Base-by-base conservation (phyloP, 202 grass and related monocot genomes). In the Schoenoplectus triqueter region DNA sequence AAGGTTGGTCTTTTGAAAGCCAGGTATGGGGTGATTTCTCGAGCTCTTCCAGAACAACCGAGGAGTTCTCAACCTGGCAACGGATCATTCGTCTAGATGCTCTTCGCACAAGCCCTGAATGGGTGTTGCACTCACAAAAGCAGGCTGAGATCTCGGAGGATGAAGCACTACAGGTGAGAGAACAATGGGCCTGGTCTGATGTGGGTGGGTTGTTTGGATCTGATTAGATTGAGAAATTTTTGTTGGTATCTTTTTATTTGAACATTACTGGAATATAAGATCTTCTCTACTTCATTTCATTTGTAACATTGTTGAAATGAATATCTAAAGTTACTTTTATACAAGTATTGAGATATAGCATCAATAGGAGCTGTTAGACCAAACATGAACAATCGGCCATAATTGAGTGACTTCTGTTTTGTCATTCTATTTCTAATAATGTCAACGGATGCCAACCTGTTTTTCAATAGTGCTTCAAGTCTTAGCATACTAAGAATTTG, bases 21-120 rank as follows among this genome's bases (percentile, higher is more conserved):
- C 63, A 83, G 81, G 65, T 71, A 55, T 18, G 64, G 71, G 81
- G 52, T 56, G 91, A 92, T 76, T 84, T 92, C 86, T 89, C 84
- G 3, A 89, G 50, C 84, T 92, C 84, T 77, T 92, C 80, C 63
- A 90, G 84, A 83, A 95, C 91, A 46, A 69, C 85, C 0, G 95
- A 98, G 81, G 91, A 98, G 80, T 94, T 95, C 0, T 17, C 87
- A 17, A 94, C 90, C 60, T 98, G 95, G 93, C 91, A 98, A 60
- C 91, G 91, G 19, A 98, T 98, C 52, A 98, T 98, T 69, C 91
- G 88, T 89, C 74, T 98, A 62, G 95, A 98, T 90, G 95, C 95
- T 57, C 87, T 95, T 60, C 87, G 95, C 48, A 89, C 91, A 41
- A 92, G 91, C 64, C 51, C 90, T 5, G 95, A 98, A 77, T 98